Percentiles rank a stretch among this genome's conserved stretches.
These are phyloP conservation scores for Polyplosphaeria fusca DNA, from an alignment of 495 filamentous ascomycete genomes.

Conservation along the genomic window DNA sequence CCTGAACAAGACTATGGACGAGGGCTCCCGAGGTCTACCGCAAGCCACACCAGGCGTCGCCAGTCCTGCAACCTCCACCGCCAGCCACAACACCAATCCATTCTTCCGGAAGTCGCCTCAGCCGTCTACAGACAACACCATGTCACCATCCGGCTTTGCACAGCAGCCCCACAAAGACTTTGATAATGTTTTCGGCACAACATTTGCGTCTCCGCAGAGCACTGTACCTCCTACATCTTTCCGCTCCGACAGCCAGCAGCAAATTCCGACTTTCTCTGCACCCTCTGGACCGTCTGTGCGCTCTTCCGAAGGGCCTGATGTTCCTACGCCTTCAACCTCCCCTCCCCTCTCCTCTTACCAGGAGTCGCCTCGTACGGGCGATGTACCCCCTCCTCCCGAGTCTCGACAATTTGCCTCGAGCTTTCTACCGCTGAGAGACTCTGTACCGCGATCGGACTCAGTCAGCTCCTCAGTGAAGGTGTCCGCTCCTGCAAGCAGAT, in stretches of 20 bases:
- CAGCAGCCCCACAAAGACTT: conserved; percentile 64
- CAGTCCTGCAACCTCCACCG: conserved; percentile 70
- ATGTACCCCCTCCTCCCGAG: conserved; percentile 60
- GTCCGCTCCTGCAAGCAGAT: conserved; percentile 73
- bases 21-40: conserved; percentile 29
- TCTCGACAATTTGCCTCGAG: conserved; percentile 70
- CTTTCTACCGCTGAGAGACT: conserved; percentile 61
- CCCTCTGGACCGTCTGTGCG: conserved; percentile 51
- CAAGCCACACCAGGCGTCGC: conserved; percentile 46
- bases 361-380: conserved; percentile 52
- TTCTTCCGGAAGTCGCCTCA: conserved; percentile 76
- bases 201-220: conserved; percentile 51
- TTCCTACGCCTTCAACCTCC: conserved; percentile 61
- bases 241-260: conserved; percentile 53
- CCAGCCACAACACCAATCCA: conserved; percentile 79
- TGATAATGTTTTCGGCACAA: conserved; percentile 85
- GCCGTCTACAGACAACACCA: conserved; percentile 60
- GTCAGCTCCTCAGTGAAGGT: conserved; percentile 74
- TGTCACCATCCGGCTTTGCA: conserved; percentile 52
- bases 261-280: conserved; percentile 45
- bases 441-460: conserved; percentile 59
- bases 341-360: conserved; percentile 53
- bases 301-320: conserved; percentile 43
- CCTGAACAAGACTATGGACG: conserved; percentile 45
- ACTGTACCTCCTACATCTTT: conserved; percentile 56